A percentile compares a stretch with the other conserved stretches of the same genome.
Conservation (phyloP, 2,329 filamentous ascomycete species). For the Neurospora sp. region DNA sequence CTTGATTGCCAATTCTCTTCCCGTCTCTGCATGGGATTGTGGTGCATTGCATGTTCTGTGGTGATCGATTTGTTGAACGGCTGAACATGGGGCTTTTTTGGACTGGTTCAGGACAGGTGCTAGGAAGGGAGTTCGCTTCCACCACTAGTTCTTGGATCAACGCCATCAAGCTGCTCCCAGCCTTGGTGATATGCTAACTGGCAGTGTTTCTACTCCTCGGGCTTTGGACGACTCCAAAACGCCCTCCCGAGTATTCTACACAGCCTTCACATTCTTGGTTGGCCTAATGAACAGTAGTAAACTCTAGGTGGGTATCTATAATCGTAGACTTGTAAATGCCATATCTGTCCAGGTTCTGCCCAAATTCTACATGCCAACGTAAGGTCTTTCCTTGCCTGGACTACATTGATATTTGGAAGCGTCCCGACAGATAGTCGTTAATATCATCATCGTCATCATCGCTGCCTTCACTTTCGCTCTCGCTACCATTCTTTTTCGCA, state of each 20-base stretch:
- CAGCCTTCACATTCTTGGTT: background rate
- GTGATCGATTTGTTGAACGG: background rate
- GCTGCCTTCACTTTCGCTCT: conserved; percentile 2
- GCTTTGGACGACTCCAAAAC: background rate
- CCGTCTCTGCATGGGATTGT: conserved; percentile 1
- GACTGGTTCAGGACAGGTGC: background rate
- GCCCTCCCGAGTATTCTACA: background rate
- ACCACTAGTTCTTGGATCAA: background rate
- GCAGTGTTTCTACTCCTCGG: background rate
- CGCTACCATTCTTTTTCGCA: conserved; percentile 12
- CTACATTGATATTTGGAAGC: background rate
- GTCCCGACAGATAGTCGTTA: conserved; percentile 4
- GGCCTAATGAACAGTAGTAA: background rate
- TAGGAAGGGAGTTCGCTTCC: background rate
- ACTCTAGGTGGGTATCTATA: background rate
- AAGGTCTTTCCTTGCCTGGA: background rate
- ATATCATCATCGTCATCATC: conserved; percentile 13
- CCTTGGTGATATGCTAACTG: background rate
- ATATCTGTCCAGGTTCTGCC: background rate
- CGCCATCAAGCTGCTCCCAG: background rate
- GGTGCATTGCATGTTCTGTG: conserved; percentile 4
- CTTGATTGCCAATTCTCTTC: conserved; percentile 74
- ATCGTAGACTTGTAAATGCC: background rate
- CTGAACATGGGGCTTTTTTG: background rate
- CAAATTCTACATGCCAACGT: background rate